Evolutionary conservation across 1,139 yeast genomes (phyloP), one percentile per base, ranked within the genome.

Genomic region (Diutina siamensis): DNA sequence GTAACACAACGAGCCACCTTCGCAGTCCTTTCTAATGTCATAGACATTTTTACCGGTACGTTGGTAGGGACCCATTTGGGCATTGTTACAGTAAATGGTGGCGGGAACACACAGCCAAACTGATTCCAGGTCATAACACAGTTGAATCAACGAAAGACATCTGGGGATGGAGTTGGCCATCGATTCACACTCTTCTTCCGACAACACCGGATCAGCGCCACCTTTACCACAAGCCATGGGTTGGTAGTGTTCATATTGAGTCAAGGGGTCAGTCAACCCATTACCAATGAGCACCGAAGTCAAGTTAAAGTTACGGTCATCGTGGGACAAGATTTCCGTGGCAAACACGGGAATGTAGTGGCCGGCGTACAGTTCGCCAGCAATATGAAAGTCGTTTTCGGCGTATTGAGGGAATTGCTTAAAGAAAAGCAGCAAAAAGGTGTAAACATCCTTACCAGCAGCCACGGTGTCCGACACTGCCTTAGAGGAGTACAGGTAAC

Each of bases 291-390:
- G 67, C 40, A 92, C 87, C 5, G 97, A 86, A 22, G 89, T 74
- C 60, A 92, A 74, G 62, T 88, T 78, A 70, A 92, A 89, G 50
- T 79, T 72, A 62, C 94, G 82, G 57, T 84, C 87, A 18, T 78
- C 77, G 60, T 87, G 94, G 21, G 79, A 72, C 57, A 88, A 67
- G 54, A 92, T 89, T 65, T 89, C 96, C 45, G 82, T 67, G 20
- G 97, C 96, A 62, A 92, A 85, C 9, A 80, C 89, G 31, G 97
- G 98, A 54, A 92, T 88, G 65, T 92, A 92, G 64, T 92, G 97
- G 51, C 98, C 98, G 47, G 95, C 98, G 61, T 92, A 92, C n/a
- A 96, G 86, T 67, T 92, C 97, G 56, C 97, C 98, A 44, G 97
- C 94, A 65, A 92, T 88, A 65, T 89, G 97, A 82, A 92, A 88